phyloP scores from a whole-genome alignment of 768 basidiomycete genomes.

The Trametes cubensis region DNA sequence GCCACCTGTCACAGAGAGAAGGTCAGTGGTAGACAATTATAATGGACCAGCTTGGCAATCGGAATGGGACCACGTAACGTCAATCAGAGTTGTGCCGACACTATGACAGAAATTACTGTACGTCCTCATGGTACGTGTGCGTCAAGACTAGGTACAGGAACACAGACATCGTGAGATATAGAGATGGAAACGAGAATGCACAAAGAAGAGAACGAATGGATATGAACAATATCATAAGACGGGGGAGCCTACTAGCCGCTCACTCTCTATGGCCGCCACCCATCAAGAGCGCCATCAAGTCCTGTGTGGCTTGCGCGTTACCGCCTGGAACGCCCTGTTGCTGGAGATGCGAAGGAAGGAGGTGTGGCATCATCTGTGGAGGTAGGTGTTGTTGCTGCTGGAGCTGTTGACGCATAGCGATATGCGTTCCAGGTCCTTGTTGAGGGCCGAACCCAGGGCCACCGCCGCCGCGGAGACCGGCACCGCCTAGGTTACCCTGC shows the following conservation, averaged over 20 bases:
- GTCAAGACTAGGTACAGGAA: conserved; percentile 24
- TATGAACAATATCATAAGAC: conserved; percentile 12
- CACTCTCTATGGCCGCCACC: conserved; percentile 75
- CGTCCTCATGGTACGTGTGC: conserved; percentile 9
- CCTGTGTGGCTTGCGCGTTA: conserved; percentile 63
- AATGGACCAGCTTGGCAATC: too few species aligned
- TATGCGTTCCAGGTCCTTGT: conserved; percentile 45
- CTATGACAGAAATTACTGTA: conserved; percentile 2
- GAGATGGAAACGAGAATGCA: not conserved
- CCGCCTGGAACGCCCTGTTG: conserved; percentile 55
- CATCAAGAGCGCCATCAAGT: conserved; percentile 85
- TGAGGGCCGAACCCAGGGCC: conserved; percentile 53
- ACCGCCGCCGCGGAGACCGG: conserved; percentile 47
- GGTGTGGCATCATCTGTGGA: conserved; percentile 56
- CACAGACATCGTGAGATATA: conserved; percentile 5
- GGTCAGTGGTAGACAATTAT: too few species aligned
- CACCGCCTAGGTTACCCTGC: conserved; percentile 49
- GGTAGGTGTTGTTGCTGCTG: conserved; percentile 60
- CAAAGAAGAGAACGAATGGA: conserved; percentile 3
- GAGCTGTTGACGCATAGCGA: conserved; percentile 50
- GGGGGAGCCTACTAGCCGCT: conserved; percentile 26
- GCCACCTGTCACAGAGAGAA: too few species aligned
- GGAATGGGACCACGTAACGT: not conserved
- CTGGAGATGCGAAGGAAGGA: conserved; percentile 61
- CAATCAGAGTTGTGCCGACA: conserved; percentile 2